These are phyloP conservation scores for Plasmopara muralis DNA, from an alignment of 352 stramenopile genomes.

Conservation along the genomic window DNA sequence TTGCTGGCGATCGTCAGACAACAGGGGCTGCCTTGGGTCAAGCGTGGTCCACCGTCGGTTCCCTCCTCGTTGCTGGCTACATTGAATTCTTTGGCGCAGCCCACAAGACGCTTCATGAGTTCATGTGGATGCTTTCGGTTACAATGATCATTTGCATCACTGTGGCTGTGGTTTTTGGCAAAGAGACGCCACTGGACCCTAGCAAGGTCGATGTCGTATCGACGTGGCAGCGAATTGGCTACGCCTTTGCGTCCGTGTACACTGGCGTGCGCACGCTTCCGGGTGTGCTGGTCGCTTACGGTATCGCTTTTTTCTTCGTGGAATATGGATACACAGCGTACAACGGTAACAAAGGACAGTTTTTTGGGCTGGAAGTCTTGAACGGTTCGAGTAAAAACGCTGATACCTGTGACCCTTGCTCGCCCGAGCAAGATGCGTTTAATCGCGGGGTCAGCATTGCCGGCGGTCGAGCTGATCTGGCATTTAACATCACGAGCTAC, in stretches of 20 bases:
- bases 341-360: conserved; percentile 55
- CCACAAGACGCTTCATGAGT: conserved; percentile 37
- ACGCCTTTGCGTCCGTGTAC: conserved; percentile 37
- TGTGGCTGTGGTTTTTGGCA: conserved; percentile 23
- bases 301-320: conserved; percentile 35
- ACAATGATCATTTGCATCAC: conserved; percentile 38
- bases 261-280: conserved; percentile 31
- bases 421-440: conserved; percentile 27
- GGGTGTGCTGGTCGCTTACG: conserved; percentile 25
- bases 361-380: conserved; percentile 50
- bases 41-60: conserved; percentile 41
- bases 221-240: conserved; percentile 19
- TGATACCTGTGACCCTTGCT: conserved; percentile 34
- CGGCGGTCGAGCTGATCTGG: conserved; percentile 29
- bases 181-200: conserved; percentile 34
- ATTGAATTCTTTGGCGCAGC: conserved; percentile 49
- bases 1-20: conserved; percentile 56
- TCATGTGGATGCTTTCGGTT: conserved; percentile 45
- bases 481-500: conserved; percentile 44
- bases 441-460: conserved; percentile 47
- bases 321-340: conserved; percentile 50
- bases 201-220: conserved; percentile 17
- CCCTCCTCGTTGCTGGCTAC: conserved; percentile 48
- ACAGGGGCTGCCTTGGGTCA: conserved; percentile 39
- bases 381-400: conserved; percentile 27